These are phyloP conservation scores for Marsdenia floribunda DNA, from an alignment of 257 asterid genomes.

Conservation along the genomic window DNA sequence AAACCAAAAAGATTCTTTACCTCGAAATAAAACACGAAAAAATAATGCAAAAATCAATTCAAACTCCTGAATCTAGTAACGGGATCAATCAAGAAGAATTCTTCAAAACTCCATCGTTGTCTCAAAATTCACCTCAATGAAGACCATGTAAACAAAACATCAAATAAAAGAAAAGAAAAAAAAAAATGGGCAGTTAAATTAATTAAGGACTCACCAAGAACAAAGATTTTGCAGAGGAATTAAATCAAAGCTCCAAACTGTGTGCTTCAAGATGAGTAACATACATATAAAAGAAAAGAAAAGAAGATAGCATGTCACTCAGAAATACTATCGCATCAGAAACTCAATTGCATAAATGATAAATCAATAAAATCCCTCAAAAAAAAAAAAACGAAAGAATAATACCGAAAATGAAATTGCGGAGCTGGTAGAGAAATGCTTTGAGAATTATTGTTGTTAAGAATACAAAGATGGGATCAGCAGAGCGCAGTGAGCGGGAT, in stretches of 20 bases:
- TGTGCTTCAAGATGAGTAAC: neutral
- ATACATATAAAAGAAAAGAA: neutral
- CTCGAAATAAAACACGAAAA: neutral
- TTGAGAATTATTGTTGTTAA: neutral
- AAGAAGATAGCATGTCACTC: too few species aligned
- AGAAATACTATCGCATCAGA: neutral
- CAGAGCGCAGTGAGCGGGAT: neutral
- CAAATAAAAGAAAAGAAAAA: neutral
- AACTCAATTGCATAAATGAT: neutral
- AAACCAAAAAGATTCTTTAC: conserved; percentile 11
- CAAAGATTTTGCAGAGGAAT: neutral
- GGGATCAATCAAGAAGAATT: neutral
- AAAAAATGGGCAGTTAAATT: neutral
- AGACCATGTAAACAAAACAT: too few species aligned
- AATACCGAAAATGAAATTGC: neutral
- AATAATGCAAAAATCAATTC: too few species aligned
- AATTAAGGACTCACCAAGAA: neutral
- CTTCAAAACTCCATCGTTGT: neutral
- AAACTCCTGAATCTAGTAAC: neutral
- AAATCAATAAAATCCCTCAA: neutral
- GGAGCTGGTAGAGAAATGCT: neutral
- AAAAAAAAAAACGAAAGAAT: neutral
- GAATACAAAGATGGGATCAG: neutral
- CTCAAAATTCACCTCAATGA: neutral
- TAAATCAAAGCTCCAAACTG: neutral